Percentiles rank a stretch among this genome's conserved stretches.
phyloP scores from a whole-genome alignment of 495 filamentous ascomycete genomes.

The Tuber brumale region DNA sequence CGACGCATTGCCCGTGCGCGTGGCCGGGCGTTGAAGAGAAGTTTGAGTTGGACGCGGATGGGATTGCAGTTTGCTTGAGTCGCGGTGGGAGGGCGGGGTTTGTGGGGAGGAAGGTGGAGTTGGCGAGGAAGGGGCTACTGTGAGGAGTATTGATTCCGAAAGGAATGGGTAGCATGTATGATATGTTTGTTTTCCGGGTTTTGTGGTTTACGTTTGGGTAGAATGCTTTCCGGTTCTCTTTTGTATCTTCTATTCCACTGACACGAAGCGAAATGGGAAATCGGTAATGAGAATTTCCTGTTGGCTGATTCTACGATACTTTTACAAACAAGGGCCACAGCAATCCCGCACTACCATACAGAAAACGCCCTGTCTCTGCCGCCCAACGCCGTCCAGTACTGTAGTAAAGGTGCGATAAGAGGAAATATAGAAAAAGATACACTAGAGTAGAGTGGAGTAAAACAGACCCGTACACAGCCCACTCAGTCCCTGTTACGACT shows the following conservation, averaged over 20 bases:
- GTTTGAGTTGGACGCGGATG: conserved; percentile 58
- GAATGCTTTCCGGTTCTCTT: not conserved
- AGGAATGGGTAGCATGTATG: not conserved
- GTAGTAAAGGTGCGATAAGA: conserved; percentile 20
- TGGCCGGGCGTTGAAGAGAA: conserved; percentile 65
- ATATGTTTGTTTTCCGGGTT: not conserved
- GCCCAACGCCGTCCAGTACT: conserved; percentile 22
- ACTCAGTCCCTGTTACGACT: conserved; percentile 67
- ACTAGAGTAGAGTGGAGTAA: not conserved
- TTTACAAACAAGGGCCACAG: not conserved
- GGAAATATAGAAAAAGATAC: conserved; percentile 1
- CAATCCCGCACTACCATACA: not conserved
- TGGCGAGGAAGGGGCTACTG: conserved; percentile 62
- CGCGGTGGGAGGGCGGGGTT: conserved; percentile 52
- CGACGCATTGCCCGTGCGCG: conserved; percentile 70
- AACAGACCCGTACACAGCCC: not conserved
- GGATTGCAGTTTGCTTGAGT: conserved; percentile 60
- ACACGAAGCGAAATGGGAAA: not conserved
- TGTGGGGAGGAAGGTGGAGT: conserved; percentile 55
- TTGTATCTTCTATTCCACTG: not conserved
- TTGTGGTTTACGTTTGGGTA: conserved; percentile 7
- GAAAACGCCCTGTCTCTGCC: conserved; percentile 11
- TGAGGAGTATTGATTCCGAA: conserved; percentile 41
- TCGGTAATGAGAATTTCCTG: not conserved
- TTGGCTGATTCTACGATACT: not conserved